Percentiles rank a stretch among this genome's conserved stretches.
These are phyloP conservation scores for Alternaria sp. DNA, from an alignment of 2,329 filamentous ascomycete species.

Conservation along the genomic window DNA sequence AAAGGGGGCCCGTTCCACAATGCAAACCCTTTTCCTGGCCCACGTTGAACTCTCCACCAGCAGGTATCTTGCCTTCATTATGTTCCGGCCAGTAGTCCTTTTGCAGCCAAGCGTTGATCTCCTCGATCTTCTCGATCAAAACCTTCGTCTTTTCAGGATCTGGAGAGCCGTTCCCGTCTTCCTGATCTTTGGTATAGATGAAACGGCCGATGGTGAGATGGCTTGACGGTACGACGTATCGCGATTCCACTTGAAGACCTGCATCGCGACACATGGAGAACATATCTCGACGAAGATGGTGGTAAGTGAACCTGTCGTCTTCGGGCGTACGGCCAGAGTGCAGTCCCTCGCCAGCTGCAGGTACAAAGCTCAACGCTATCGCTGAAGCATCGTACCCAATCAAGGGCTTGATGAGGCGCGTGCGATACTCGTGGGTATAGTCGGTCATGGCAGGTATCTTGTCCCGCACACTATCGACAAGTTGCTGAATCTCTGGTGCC, in stretches of 20 bases:
- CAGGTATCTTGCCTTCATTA: slow-evolving; percentile 49
- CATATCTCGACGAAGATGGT: slow-evolving; percentile 84
- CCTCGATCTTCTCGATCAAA: slow-evolving; percentile 75
- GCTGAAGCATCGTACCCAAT: slow-evolving; percentile 86
- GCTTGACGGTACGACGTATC: slow-evolving; percentile 88
- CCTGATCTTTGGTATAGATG: slow-evolving; percentile 67
- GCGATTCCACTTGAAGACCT: slow-evolving; percentile 73
- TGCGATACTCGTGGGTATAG: slow-evolving; percentile 70
- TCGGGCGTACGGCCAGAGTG: slow-evolving; percentile 44
- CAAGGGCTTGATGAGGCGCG: slow-evolving; percentile 80
- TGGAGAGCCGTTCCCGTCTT: slow-evolving; percentile 49
- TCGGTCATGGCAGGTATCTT: slow-evolving; percentile 67
- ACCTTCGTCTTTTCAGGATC: slow-evolving; percentile 62
- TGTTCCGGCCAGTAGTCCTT: slow-evolving; percentile 70
- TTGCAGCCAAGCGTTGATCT: slow-evolving; percentile 77
- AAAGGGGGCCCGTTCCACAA: slow-evolving; percentile 74
- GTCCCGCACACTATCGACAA: slow-evolving; percentile 65
- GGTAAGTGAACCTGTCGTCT: slow-evolving; percentile 80
- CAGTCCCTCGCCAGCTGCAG: slow-evolving; percentile 68
- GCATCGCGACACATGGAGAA: slow-evolving; percentile 66
- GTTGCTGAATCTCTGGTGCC: slow-evolving; percentile 67
- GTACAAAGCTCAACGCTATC: slow-evolving; percentile 85
- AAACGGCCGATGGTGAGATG: slow-evolving; percentile 90
- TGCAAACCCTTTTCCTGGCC: slow-evolving; percentile 84
- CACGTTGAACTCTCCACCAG: slow-evolving; percentile 79